Conservation (phyloP, 2,329 filamentous ascomycete species). For the Colletotrichum cordylinicola region DNA sequence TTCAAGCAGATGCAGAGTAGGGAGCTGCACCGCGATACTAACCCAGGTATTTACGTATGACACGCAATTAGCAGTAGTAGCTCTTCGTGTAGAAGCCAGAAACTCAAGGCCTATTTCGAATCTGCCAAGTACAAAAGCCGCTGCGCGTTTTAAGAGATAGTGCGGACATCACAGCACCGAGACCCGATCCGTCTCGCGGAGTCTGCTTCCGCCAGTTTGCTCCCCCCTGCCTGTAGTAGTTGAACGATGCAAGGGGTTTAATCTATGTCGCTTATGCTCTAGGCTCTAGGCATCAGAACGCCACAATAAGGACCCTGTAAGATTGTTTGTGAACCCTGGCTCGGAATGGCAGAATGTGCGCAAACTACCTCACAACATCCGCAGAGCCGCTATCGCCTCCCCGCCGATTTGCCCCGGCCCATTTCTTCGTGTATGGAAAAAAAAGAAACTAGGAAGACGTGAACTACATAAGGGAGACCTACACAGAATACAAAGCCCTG, state of each 20-base stretch:
- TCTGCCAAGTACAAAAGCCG: not conserved
- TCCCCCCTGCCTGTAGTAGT: not conserved
- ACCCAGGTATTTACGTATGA: not conserved
- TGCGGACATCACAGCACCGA: not conserved
- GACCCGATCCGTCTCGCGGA: not conserved
- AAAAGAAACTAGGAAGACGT: not conserved
- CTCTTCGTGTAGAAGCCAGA: not conserved
- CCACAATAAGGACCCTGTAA: not conserved
- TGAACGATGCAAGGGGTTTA: not conserved
- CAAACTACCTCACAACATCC: not conserved
- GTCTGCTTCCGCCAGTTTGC: not conserved
- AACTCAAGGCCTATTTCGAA: not conserved
- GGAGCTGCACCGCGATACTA: not conserved
- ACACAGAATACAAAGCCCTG: accelerated
- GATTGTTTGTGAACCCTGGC: not conserved
- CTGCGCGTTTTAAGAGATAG: not conserved
- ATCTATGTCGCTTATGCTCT: not conserved
- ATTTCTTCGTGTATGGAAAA: not conserved
- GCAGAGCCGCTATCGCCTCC: not conserved
- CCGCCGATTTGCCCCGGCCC: accelerated
- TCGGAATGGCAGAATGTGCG: not conserved
- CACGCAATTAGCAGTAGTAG: not conserved
- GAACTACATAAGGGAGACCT: not conserved
- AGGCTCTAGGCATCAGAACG: not conserved
- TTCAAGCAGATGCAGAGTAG: not conserved